Percentiles rank a stretch among this genome's conserved stretches.
Evolutionary conservation across 768 basidiomycete genomes (phyloP).

Genomic region (Termitomyces sp.): DNA sequence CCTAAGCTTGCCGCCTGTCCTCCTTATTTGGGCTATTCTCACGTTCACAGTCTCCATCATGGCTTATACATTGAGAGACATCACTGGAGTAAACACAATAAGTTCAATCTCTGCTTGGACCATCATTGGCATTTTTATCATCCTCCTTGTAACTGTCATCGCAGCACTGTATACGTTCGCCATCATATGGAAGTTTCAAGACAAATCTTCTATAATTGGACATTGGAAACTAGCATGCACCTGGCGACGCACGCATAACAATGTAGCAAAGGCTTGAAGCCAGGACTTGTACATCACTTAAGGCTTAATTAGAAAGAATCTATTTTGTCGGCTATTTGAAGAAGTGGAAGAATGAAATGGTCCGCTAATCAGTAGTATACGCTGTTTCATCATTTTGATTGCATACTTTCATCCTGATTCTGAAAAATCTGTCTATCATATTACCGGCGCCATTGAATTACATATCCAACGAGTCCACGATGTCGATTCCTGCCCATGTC

Average conservation of each 20-base stretch:
- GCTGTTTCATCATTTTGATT: not conserved
- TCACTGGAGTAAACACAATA: constrained; percentile 16
- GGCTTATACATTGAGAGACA: constrained; percentile 36
- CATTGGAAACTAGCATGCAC: constrained; percentile 15
- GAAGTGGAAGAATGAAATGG: too few species aligned
- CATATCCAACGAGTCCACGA: not conserved
- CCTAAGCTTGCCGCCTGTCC: constrained; percentile 46
- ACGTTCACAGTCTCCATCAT: constrained; percentile 42
- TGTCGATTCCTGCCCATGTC: constrained; percentile 42
- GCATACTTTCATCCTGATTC: not conserved
- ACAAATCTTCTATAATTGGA: constrained; percentile 18
- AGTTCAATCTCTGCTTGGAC: constrained; percentile 33
- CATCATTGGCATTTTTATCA: constrained; percentile 33
- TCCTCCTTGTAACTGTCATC: constrained; percentile 32
- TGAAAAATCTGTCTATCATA: not conserved
- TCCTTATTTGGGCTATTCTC: constrained; percentile 52
- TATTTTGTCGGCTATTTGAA: not conserved
- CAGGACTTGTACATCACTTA: not conserved
- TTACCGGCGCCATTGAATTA: not conserved
- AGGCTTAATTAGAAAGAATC: too few species aligned
- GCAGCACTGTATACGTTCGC: constrained; percentile 44
- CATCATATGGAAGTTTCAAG: constrained; percentile 42
- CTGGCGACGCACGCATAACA: not conserved
- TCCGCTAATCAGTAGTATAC: too few species aligned
- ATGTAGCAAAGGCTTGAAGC: not conserved